Evolutionary conservation across 2,329 filamentous ascomycete species (phyloP), one percentile per base, ranked within the genome.

Genomic region (Thermothelomyces thermophilus): DNA sequence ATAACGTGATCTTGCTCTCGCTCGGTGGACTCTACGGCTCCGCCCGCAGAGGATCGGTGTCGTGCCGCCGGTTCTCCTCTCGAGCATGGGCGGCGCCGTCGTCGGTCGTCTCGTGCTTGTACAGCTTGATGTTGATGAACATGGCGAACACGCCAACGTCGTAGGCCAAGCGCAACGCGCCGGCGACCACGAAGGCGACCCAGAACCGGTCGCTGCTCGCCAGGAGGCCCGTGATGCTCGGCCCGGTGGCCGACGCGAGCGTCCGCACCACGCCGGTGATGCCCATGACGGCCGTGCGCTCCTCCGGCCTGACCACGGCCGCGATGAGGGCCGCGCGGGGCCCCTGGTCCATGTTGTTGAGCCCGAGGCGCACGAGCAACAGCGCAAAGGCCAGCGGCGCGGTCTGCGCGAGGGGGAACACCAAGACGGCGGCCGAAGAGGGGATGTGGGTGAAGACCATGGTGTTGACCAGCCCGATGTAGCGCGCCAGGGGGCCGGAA

Each of bases 311-410:
- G 2, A 86, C 82, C 0, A 84, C 79, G 0, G 81, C 81, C 1
- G 82, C 80, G 43, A 86, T 83, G 50, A 86, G 79, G 0, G 83
- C 82, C 0, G 81, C 70, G 2, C 83, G 72, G 0, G 83, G 83
- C 0, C 79, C 82, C 66, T 86, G 82, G 55, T 86, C 83, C 80
- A 86, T 84, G 54, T 76, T 81, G 59, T 85, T 85, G 39, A 86
- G 68, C 0, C 79, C 79, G 2, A 80, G 72, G 5, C 82, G 73
- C 17, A 85, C 63, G 22, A 83, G 70, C 1, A 86, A 66, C 0
- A 86, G 68, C 0, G 68, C 68, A 1, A 79, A 73, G 0, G 79
- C 77, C 36, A 78, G 60, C 34, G 70, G 70, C 1, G 83, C 66
- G 2, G 66, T 68, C 5, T 65, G 66, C 0, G 82, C 77, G 0